Evolutionary conservation across 805 yeast species (phyloP).

Genomic region (Saturnispora serradocipensis): DNA sequence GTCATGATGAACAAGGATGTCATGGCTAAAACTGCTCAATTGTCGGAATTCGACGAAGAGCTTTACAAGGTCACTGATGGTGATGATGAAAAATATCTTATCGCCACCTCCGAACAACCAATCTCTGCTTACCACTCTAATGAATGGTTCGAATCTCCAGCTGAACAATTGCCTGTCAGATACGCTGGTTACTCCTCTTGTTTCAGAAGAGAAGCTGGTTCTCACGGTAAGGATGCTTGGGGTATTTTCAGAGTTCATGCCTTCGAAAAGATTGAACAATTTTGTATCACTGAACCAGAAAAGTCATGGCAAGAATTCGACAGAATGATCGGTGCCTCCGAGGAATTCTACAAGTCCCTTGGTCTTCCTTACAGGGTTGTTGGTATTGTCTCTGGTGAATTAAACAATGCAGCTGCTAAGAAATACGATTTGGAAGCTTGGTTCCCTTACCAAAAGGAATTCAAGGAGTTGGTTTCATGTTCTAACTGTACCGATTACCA

Average conservation of each 20-base stretch:
- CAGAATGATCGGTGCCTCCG: constrained; percentile 84
- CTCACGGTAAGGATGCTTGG: constrained; percentile 99
- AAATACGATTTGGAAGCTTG: constrained; percentile 98
- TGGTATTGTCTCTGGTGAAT: constrained; percentile 96
- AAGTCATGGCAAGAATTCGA: constrained; percentile 97
- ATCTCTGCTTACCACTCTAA: constrained; percentile 94
- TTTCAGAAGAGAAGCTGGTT: constrained; percentile 99
- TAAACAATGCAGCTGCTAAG: constrained; percentile 98
- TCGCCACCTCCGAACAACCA: constrained; percentile 99
- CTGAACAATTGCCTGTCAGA: constrained; percentile 91
- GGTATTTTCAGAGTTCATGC: constrained; percentile 99
- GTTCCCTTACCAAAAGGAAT: constrained; percentile 99
- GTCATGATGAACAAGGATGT: constrained; percentile 99
- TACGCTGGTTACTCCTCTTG: constrained; percentile 98
- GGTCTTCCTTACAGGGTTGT: constrained; percentile 95
- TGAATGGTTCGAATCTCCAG: constrained; percentile 98
- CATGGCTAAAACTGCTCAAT: constrained; percentile 98
- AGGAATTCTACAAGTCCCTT: constrained; percentile 86
- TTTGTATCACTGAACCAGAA: constrained; percentile 92
- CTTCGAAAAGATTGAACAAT: constrained; percentile 97
- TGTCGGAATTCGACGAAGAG: constrained; percentile 97
- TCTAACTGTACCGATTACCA: constrained; percentile 99
- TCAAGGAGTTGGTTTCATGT: constrained; percentile 95
- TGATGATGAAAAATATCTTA: constrained; percentile 92
- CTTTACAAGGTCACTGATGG: constrained; percentile 95